A percentile compares a stretch with the other conserved stretches of the same genome.
Conservation (phyloP, 306 rosid genomes). For the Psophocarpus tetragonolobus region DNA sequence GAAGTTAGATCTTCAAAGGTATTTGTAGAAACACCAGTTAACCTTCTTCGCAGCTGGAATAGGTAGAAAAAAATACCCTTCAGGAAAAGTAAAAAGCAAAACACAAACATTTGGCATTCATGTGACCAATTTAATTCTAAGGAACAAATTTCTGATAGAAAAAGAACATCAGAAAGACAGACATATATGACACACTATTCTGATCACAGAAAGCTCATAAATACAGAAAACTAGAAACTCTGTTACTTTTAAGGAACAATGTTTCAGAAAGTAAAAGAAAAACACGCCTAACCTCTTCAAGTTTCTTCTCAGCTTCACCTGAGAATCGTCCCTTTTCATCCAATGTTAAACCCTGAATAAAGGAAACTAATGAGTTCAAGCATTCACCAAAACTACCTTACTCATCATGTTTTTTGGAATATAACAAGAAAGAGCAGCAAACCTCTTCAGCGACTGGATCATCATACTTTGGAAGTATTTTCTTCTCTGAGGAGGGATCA, state of each 20-base stretch:
- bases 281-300: slow-evolving; percentile 84
- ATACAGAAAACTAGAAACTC: not conserved
- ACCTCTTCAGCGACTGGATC: slow-evolving; percentile 86
- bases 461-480: slow-evolving; percentile 90
- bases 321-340: slow-evolving; percentile 78
- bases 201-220: not conserved
- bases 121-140: slow-evolving; percentile 17
- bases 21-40: slow-evolving; percentile 62
- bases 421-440: slow-evolving; percentile 18
- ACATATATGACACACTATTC: slow-evolving; percentile 15
- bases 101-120: slow-evolving; percentile 2
- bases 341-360: slow-evolving; percentile 69
- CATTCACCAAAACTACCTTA: slow-evolving; percentile 8
- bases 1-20: slow-evolving; percentile 70
- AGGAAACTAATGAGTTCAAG: slow-evolving; percentile 28
- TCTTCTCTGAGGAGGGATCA: slow-evolving; percentile 72
- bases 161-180: not conserved
- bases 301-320: slow-evolving; percentile 87
- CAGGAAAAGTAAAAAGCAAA: slow-evolving; percentile 22
- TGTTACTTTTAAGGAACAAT: not conserved
- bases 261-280: slow-evolving; percentile 18
- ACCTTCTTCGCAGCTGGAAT: slow-evolving; percentile 75
- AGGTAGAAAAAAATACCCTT: slow-evolving; percentile 18
- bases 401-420: slow-evolving; percentile 26
- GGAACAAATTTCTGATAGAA: not conserved